Conservation (phyloP, 2,329 filamentous ascomycete genomes). For the Sclerotinia sclerotiorum region DNA sequence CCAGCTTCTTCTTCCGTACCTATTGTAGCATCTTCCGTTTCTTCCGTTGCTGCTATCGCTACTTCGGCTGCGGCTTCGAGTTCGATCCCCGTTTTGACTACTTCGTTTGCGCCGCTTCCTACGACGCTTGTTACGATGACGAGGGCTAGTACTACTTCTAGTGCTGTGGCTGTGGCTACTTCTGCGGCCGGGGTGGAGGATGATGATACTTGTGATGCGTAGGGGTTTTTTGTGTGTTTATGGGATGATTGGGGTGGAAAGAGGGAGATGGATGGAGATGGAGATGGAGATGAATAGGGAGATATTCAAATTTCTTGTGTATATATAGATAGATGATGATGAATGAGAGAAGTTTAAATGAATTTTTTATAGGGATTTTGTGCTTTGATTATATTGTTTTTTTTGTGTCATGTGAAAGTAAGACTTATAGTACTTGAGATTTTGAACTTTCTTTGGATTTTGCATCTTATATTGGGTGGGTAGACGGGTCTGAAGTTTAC, state of each 20-base stretch:
- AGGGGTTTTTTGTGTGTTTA: neutral
- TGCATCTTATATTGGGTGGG: no score
- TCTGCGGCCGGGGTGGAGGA: neutral
- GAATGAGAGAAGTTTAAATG: constrained; percentile 1
- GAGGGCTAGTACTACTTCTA: constrained; percentile 15
- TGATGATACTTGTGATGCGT: constrained; percentile 19
- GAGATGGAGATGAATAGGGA: neutral
- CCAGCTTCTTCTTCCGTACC: neutral
- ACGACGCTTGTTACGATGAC: constrained; percentile 13
- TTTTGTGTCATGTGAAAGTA: no score
- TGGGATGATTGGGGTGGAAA: neutral
- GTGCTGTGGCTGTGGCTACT: neutral
- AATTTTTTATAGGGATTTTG: no score
- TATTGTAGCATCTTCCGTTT: neutral
- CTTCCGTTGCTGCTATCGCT: neutral
- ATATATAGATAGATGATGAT: neutral
- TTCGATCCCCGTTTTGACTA: neutral
- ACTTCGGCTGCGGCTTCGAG: neutral
- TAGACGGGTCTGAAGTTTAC: no score
- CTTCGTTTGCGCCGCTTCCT: neutral
- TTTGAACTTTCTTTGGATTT: no score
- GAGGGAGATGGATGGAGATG: neutral
- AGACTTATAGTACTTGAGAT: no score
- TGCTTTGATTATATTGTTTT: no score
- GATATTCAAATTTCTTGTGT: constrained; percentile 1